These are phyloP conservation scores for Scedosporium aurantiacum DNA, from an alignment of 2,329 filamentous ascomycete genomes.

Conservation along the genomic window DNA sequence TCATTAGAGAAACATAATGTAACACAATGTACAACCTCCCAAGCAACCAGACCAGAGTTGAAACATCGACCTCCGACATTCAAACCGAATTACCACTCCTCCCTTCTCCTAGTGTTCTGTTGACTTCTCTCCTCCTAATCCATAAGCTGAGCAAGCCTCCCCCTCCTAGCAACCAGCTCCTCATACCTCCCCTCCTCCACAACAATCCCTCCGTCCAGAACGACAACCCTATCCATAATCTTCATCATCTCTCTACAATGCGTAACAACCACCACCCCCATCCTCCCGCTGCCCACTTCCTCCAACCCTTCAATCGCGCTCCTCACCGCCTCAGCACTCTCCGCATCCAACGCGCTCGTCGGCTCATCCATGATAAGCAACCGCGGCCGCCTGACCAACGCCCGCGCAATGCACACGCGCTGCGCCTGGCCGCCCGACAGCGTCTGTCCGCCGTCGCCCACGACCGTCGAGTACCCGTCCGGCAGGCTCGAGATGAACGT, in stretches of 20 bases:
- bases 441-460: conserved; percentile 65
- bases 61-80: too few species aligned
- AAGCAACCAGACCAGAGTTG: too few species aligned
- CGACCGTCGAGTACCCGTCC: conserved; percentile 56
- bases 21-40: too few species aligned
- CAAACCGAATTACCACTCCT: too few species aligned
- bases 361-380: conserved; percentile 80
- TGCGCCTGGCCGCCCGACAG: conserved; percentile 79
- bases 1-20: too few species aligned
- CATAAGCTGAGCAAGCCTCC: conserved; percentile 37
- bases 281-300: conserved; percentile 19
- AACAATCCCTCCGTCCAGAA: conserved; percentile 57
- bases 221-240: conserved; percentile 60
- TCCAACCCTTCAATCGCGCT: conserved; percentile 45
- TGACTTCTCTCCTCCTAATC: background rate
- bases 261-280: conserved; percentile 72
- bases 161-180: conserved; percentile 37
- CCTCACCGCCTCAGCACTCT: conserved; percentile 54
- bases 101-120: background rate
- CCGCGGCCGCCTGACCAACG: conserved; percentile 58
- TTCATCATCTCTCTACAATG: conserved; percentile 81
- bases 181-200: conserved; percentile 58
- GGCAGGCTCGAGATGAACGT: conserved; percentile 60
- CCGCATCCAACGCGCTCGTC: conserved; percentile 66
- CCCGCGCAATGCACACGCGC: conserved; percentile 68